These are phyloP conservation scores for Cicer chorassanicum DNA, from an alignment of 306 rosid genomes.

Conservation along the genomic window DNA sequence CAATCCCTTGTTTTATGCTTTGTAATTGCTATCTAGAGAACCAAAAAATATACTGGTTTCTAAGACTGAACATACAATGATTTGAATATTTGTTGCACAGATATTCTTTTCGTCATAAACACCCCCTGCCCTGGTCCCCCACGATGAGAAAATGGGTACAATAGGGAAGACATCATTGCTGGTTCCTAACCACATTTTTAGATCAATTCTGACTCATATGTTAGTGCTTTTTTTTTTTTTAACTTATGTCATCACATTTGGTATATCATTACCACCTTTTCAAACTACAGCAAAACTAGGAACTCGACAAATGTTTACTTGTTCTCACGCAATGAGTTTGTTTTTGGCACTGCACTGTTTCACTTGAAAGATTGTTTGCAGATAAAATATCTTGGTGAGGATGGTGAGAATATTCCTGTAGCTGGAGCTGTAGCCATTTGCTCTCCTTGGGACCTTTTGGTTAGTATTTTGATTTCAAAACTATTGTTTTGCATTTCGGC, in stretches of 20 bases:
- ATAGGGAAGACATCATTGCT: constrained; percentile 1
- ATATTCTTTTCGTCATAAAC: neutral
- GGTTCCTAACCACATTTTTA: constrained; percentile 24
- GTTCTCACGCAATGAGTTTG: constrained; percentile 16
- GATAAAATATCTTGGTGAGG: constrained; percentile 96
- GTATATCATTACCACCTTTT: constrained; percentile 16
- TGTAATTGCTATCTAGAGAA: constrained; percentile 22
- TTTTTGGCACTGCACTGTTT: constrained; percentile 35
- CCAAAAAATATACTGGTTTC: constrained; percentile 2
- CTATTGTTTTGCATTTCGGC: constrained; percentile 21
- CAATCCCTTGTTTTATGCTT: neutral
- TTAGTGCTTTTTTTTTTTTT: constrained; percentile 18
- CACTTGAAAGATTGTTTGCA: constrained; percentile 50
- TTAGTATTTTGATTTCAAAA: constrained; percentile 54
- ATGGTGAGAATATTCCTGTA: constrained; percentile 77
- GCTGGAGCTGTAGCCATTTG: constrained; percentile 92
- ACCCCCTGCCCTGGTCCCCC: neutral
- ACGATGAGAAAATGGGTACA: neutral
- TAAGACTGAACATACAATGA: neutral
- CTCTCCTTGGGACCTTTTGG: constrained; percentile 99
- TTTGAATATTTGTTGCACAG: constrained; percentile 6
- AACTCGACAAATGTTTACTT: constrained; percentile 12
- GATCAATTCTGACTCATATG: constrained; percentile 25
- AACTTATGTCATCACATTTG: constrained; percentile 25
- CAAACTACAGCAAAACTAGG: constrained; percentile 22